Conservation (phyloP, 2,329 filamentous ascomycete genomes). For the Paraphaeosphaeria sporulosa region DNA sequence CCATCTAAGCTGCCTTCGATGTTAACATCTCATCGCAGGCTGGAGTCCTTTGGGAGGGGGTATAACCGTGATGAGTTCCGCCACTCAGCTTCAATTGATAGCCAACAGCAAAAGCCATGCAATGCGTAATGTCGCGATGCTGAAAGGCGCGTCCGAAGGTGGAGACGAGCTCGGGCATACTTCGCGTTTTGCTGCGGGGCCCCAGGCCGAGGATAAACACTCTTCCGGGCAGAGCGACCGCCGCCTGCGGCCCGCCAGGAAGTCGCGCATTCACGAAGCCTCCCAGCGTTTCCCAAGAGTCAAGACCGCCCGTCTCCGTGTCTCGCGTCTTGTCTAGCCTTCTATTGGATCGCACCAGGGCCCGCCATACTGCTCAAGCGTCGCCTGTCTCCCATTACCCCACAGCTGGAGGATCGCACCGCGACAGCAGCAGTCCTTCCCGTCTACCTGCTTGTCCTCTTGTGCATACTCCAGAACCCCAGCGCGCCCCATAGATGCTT, state of each 20-base stretch:
- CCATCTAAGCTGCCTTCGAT: neutral
- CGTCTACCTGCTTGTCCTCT: neutral
- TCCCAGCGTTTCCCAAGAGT: neutral
- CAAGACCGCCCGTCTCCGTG: neutral
- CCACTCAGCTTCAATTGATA: neutral
- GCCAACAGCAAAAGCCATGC: neutral
- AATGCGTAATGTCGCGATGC: constrained; percentile 11
- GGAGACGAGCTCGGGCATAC: constrained; percentile 9
- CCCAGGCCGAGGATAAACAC: constrained; percentile 9
- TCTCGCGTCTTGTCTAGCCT: neutral
- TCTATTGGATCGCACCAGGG: neutral
- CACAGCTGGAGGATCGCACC: neutral
- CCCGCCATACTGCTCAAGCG: neutral
- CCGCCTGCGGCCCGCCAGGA: neutral
- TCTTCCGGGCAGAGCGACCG: neutral
- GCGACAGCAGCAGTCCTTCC: constrained; percentile 2
- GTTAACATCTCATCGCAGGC: neutral
- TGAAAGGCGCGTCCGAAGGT: constrained; percentile 11
- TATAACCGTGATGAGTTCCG: neutral
- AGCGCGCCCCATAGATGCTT: neutral
- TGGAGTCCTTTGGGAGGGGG: neutral
- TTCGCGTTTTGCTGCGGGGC: constrained; percentile 11
- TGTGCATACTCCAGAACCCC: neutral
- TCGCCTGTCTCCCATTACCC: neutral
- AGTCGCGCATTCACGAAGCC: neutral